Percentiles rank a stretch among this genome's conserved stretches.
Conservation (phyloP, 1,284 basidiomycete genomes). For the Singerocomus inundabilis region DNA sequence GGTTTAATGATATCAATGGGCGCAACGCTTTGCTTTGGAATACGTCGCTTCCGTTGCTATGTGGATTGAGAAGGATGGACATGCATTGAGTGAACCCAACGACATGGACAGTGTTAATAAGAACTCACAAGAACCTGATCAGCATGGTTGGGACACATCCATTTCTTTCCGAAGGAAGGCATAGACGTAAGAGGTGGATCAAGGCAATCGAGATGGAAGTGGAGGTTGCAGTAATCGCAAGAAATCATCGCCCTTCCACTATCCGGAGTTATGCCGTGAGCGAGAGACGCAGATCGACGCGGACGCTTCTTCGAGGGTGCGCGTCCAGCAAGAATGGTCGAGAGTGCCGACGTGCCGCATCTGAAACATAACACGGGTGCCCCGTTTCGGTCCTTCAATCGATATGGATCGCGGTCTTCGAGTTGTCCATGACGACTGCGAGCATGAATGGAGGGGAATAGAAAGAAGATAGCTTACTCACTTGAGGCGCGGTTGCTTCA, state of each 20-base stretch:
- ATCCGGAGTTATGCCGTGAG: constrained; percentile 41
- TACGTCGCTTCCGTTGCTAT: constrained; percentile 73
- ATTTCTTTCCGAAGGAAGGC: constrained; percentile 87
- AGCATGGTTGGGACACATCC: constrained; percentile 98
- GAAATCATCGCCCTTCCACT: constrained; percentile 77
- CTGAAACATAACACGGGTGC: constrained; percentile 84
- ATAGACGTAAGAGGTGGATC: constrained; percentile 86
- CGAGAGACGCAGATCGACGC: constrained; percentile 45
- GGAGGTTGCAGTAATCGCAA: constrained; percentile 93
- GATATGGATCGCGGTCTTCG: constrained; percentile 90
- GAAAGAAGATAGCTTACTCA: constrained; percentile 32
- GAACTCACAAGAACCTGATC: constrained; percentile 71
- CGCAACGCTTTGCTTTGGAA: constrained; percentile 66
- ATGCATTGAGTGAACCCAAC: constrained; percentile 8
- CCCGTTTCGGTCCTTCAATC: constrained; percentile 84
- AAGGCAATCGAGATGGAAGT: constrained; percentile 98
- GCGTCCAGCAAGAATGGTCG: constrained; percentile 45
- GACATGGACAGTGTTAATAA: constrained; percentile 4
- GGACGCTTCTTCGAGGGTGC: constrained; percentile 55
- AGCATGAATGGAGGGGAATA: constrained; percentile 12
- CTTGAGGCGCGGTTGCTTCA: constrained; percentile 78
- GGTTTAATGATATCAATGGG: constrained; percentile 70
- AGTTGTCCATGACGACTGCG: constrained; percentile 83
- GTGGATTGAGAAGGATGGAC: constrained; percentile 8
- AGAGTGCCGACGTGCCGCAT: constrained; percentile 80